These are phyloP conservation scores for Deinandra increscens DNA, from an alignment of 129 eudicot genomes.

Conservation along the genomic window DNA sequence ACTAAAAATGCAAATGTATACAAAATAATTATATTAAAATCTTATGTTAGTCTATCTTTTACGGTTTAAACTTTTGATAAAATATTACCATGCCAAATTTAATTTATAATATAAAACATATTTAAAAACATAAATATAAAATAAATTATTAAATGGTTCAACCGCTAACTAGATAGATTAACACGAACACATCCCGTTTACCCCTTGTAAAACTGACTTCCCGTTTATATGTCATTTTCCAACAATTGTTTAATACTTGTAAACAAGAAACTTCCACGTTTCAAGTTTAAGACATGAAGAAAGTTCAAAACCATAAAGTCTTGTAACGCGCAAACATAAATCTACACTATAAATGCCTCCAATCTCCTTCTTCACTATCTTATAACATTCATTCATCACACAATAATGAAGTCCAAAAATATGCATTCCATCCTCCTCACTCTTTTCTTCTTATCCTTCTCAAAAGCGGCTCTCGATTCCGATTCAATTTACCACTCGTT, in stretches of 20 bases:
- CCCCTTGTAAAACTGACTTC: not conserved
- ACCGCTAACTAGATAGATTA: no score
- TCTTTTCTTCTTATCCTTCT: not conserved
- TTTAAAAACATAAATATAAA: no score
- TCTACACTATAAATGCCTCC: conserved; percentile 21
- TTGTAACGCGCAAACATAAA: conserved; percentile 26
- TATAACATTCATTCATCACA: not conserved
- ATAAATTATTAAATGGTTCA: no score
- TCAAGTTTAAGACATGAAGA: no score
- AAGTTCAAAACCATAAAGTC: conserved; percentile 15
- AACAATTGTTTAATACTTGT: conserved; percentile 15
- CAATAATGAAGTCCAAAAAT: conserved; percentile 16
- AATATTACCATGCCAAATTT: no score
- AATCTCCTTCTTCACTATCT: not conserved
- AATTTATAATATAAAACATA: no score
- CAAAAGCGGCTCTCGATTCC: conserved; percentile 22
- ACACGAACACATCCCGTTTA: no score
- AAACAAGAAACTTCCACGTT: conserved; percentile 26
- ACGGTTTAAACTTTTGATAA: no score
- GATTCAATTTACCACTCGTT: conserved; percentile 26
- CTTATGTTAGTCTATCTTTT: no score
- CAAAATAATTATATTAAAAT: no score
- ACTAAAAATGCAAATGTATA: no score
- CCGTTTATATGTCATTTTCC: not conserved
- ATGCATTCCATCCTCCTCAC: conserved; percentile 23